Evolutionary conservation across 495 filamentous ascomycete species (phyloP).

Genomic region (Aspergillus steynii): DNA sequence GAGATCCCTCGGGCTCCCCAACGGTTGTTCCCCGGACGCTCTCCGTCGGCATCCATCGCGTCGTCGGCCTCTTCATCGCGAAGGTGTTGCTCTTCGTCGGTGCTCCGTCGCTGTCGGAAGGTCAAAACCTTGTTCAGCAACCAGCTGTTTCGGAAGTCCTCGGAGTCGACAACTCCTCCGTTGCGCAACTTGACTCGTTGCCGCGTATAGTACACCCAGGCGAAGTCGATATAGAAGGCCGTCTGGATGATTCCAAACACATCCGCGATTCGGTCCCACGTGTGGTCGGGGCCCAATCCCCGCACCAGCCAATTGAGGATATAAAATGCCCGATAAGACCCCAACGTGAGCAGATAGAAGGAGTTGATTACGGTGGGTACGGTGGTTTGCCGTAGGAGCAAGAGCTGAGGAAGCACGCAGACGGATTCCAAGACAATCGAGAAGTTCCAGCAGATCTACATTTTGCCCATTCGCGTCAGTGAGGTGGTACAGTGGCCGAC

Average conservation of each 20-base stretch:
- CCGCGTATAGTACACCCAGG: constrained; percentile 92
- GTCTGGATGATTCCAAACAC: constrained; percentile 92
- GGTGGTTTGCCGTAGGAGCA: constrained; percentile 88
- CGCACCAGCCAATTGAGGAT: constrained; percentile 89
- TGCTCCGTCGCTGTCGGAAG: constrained; percentile 32
- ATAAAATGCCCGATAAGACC: constrained; percentile 88
- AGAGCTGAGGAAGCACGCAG: constrained; percentile 85
- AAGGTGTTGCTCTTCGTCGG: constrained; percentile 41
- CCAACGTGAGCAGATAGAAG: constrained; percentile 86
- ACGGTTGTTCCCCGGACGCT: constrained; percentile 42
- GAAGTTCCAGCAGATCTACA: constrained; percentile 76
- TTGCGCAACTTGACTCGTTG: constrained; percentile 92
- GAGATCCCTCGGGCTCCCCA: constrained; percentile 82
- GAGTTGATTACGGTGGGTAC: constrained; percentile 96
- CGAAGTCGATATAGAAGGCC: constrained; percentile 88
- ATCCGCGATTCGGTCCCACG: constrained; percentile 69
- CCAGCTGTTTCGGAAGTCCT: constrained; percentile 84
- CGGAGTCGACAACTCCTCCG: constrained; percentile 89
- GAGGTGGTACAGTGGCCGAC: neutral
- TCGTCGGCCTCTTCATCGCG: constrained; percentile 36
- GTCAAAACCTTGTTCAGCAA: constrained; percentile 55
- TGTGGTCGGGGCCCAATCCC: constrained; percentile 54
- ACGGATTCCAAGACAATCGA: constrained; percentile 89
- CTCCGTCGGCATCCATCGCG: constrained; percentile 21
- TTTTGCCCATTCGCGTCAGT: neutral